Evolutionary conservation across 139 green algal genomes (phyloP).

Genomic region (Tetraselmis striata): DNA sequence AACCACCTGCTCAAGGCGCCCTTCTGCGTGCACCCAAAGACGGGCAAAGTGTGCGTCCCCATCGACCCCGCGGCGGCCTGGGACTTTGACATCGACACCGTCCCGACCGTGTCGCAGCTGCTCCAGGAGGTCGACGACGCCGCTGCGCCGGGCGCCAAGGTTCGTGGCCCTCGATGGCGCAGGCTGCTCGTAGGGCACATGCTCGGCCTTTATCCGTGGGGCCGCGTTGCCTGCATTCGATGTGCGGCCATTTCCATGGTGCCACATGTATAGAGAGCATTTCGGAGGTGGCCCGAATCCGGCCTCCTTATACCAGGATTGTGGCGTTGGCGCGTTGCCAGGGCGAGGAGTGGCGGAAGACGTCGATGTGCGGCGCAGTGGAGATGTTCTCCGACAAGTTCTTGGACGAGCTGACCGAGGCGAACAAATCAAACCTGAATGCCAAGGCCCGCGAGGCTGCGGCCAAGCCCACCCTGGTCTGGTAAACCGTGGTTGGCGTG

Average conservation of each 20-base stretch:
- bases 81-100: conserved; percentile 80
- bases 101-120: conserved; percentile 68
- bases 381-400: not conserved
- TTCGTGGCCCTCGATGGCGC: no score
- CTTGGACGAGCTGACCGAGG: not conserved
- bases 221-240: no score
- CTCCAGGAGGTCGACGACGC: conserved; percentile 48
- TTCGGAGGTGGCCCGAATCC: no score
- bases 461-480: not conserved
- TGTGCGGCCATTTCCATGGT: no score
- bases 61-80: conserved; percentile 67
- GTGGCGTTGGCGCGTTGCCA: not conserved
- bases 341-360: not conserved
- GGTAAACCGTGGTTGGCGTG: no score
- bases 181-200: no score
- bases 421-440: not conserved
- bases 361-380: not conserved
- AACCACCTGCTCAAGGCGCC: conserved; percentile 99
- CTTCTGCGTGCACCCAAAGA: conserved; percentile 99
- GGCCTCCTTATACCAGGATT: no score
- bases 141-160: no score
- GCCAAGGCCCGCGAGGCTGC: not conserved
- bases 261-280: no score
- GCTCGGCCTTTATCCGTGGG: no score
- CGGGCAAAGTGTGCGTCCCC: conserved; percentile 93